Evolutionary conservation across 2,329 filamentous ascomycete species (phyloP), one percentile per base, ranked within the genome.

Genomic region (Stachybotrys elegans): DNA sequence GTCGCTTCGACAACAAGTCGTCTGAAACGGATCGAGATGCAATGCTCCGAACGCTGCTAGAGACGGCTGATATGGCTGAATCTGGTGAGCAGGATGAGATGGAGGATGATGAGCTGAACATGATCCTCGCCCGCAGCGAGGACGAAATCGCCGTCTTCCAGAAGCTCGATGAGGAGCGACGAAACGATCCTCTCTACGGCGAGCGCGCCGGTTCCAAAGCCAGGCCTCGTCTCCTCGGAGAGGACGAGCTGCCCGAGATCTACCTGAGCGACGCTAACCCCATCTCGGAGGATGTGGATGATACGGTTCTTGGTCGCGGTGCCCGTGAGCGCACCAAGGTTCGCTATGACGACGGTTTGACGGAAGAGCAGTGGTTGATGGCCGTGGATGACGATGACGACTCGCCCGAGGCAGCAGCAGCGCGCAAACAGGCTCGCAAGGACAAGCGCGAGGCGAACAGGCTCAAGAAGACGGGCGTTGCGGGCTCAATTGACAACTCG

Each of bases 1-100:
- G 93, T 82, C 94, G 95, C 62, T 98, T 98, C 71, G 93, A 98
- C 57, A 97, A 98, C 72, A 98, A 97, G 62, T 98, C 93, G 2
- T 97, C 93, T 1, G 93, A 96, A 63, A 95, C 95, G 43, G 93
- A 98, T 67, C 88, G 93, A 75, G 93, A 98, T 60, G 92, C 93
- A 35, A 92, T 98, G 81, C 74, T 98, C 55, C 84, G 93, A 57
- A 94, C 94, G 40, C 81, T 98, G 59, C 75, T 98, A 48, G 93
- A 98, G 64, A 86, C 85, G 47, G 82, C 91, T 7, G 85, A 87
- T 45, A 74, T 83, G 69, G 76, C 80, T 0, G 81, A 85, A 54
- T 64, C 69, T 20, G 74, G 77, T 42, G 90, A 95, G 51, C 88
- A 94, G 57, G 91, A 96, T 48, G 93, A 98, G 65, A 95, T 97